Percentiles rank a stretch among this genome's conserved stretches.
These are phyloP conservation scores for Exsudoporus floridanus DNA, from an alignment of 1,284 basidiomycete genomes.

Conservation along the genomic window DNA sequence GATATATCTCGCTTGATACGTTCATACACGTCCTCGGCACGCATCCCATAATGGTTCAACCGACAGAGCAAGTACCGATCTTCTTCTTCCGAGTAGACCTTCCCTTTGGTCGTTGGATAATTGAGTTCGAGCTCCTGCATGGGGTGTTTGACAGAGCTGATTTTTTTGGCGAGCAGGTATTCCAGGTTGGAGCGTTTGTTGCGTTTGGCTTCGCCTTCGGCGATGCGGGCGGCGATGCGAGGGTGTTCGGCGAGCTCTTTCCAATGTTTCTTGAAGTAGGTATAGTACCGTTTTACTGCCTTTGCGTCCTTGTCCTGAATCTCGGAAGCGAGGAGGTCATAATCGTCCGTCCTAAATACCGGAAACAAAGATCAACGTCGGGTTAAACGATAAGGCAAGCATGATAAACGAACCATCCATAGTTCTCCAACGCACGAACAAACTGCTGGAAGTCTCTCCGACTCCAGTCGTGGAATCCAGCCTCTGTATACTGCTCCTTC, in stretches of 20 bases:
- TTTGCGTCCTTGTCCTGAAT: conserved; percentile 85
- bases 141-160: conserved; percentile 78
- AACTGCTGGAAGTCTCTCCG: conserved; percentile 93
- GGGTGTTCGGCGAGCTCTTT: conserved; percentile 76
- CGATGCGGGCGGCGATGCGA: conserved; percentile 78
- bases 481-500: conserved; percentile 77
- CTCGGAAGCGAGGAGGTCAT: conserved; percentile 79
- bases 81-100: conserved; percentile 95
- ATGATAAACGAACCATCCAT: conserved; percentile 68
- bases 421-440: conserved; percentile 79
- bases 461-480: conserved; percentile 90
- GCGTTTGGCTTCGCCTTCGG: conserved; percentile 83
- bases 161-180: conserved; percentile 74
- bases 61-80: conserved; percentile 94
- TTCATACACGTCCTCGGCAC: conserved; percentile 91
- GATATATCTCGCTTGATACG: conserved; percentile 95
- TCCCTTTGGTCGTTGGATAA: conserved; percentile 94
- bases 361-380: not conserved
- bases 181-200: conserved; percentile 86
- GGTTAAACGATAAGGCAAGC: not conserved
- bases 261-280: conserved; percentile 90
- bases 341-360: conserved; percentile 67
- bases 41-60: conserved; percentile 90
- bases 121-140: conserved; percentile 95
- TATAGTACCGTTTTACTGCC: conserved; percentile 80